phyloP scores from a whole-genome alignment of 192 early-diverging fungal genomes.

The Rhizoclosmatium sp. region DNA sequence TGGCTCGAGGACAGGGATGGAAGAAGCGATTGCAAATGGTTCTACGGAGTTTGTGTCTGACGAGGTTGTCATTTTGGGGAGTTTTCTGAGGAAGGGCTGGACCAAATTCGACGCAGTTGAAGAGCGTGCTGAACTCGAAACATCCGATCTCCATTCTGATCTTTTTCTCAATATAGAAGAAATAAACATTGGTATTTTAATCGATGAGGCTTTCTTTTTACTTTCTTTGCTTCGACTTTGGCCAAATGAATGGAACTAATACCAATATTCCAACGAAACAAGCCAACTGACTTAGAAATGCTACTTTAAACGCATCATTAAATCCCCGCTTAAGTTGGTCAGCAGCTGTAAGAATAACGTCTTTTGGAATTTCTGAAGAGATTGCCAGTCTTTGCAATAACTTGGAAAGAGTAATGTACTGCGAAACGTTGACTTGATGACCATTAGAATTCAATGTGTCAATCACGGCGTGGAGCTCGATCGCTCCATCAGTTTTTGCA shows the following conservation, averaged over 20 bases:
- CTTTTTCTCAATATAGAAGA: too few species aligned
- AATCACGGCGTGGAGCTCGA: neutral
- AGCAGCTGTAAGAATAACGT: neutral
- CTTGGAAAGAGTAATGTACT: neutral
- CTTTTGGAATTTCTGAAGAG: neutral
- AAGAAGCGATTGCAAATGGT: too few species aligned
- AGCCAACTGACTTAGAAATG: slow-evolving; percentile 31
- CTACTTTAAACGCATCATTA: slow-evolving; percentile 25
- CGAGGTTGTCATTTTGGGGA: too few species aligned
- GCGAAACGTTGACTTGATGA: neutral
- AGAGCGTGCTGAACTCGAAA: neutral
- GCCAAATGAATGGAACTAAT: neutral
- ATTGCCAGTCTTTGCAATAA: neutral
- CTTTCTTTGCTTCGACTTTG: neutral
- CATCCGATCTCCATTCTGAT: neutral
- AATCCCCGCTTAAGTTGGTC: slow-evolving; percentile 35
- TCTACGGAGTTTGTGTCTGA: too few species aligned
- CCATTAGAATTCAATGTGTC: neutral
- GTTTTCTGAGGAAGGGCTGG: too few species aligned
- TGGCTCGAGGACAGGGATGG: too few species aligned
- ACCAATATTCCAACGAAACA: slow-evolving; percentile 47
- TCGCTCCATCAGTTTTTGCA: neutral
- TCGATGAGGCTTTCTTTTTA: neutral
- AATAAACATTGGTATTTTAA: too few species aligned
- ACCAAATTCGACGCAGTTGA: neutral